Evolutionary conservation across 1,139 yeast species (phyloP).

Genomic region (Pichia sp.): DNA sequence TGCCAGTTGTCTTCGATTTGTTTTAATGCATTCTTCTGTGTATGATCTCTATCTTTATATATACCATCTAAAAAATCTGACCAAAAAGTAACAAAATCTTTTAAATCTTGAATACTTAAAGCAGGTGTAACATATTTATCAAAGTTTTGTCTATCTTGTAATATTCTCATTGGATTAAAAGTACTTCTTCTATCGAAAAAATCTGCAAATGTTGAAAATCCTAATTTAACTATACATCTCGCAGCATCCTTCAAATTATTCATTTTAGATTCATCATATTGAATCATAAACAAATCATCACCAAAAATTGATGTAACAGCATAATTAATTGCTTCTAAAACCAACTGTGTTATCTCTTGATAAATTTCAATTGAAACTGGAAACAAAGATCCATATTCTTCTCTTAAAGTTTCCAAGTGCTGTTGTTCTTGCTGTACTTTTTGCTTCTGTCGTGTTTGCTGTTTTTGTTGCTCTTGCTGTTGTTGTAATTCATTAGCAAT

Average conservation of each 20-base stretch:
- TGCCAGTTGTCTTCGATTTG: conserved; percentile 15
- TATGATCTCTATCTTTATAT: conserved; percentile 12
- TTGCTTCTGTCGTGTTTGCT: not conserved
- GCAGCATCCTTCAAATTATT: conserved; percentile 39
- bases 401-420: too few relatives aligned
- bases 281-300: conserved; percentile 47
- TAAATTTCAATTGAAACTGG: conserved; percentile 22
- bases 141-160: conserved; percentile 25
- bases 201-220: conserved; percentile 54
- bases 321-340: conserved; percentile 43
- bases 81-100: conserved; percentile 50
- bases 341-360: conserved; percentile 39
- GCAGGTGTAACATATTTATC: conserved; percentile 33
- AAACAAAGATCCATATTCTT: not conserved
- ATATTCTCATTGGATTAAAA: conserved; percentile 30
- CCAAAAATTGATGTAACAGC: conserved; percentile 54
- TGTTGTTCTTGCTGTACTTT: not conserved
- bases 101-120: conserved; percentile 26
- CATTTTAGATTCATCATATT: conserved; percentile 37
- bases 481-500: too few relatives aligned
- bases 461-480: not conserved
- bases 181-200: conserved; percentile 31
- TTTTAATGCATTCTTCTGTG: conserved; percentile 10
- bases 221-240: conserved; percentile 39
- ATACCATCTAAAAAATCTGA: conserved; percentile 21